Conservation (phyloP, 2,329 filamentous ascomycete species). For the Cryphonectria parasitica region DNA sequence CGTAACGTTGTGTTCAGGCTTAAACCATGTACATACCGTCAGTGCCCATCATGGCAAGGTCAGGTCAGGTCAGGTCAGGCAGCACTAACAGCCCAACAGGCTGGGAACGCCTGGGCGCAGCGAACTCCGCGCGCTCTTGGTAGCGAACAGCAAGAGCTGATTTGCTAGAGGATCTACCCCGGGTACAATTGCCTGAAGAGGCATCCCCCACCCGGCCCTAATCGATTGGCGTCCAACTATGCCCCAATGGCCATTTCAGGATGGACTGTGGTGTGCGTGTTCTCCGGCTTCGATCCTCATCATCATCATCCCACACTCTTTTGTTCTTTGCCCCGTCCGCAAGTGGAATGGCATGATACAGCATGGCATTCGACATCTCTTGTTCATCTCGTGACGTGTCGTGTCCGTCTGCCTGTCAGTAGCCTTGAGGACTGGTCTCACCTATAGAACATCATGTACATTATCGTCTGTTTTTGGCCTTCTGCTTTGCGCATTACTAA, state of each 20-base stretch:
- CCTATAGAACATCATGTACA: not conserved
- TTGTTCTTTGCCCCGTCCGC: not conserved
- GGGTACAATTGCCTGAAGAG: conserved; percentile 13
- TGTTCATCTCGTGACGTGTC: conserved; percentile 14
- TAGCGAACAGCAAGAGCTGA: conserved; percentile 2
- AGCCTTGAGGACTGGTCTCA: not conserved
- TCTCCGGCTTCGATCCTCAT: not conserved
- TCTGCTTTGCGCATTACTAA: not conserved
- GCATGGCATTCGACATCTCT: conserved; percentile 2
- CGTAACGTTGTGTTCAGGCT: conserved; percentile 11
- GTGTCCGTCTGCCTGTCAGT: not conserved
- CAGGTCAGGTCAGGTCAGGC: not conserved
- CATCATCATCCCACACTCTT: not conserved
- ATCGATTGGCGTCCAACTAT: not conserved
- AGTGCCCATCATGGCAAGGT: not conserved
- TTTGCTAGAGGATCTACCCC: not conserved
- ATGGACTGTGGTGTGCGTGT: not conserved
- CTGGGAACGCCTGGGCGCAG: not conserved
- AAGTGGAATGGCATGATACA: not conserved
- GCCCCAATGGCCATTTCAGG: conserved; percentile 1
- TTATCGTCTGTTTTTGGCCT: not conserved
- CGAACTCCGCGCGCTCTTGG: not conserved
- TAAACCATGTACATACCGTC: not conserved
- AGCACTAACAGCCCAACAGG: not conserved
- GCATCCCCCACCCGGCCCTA: conserved; percentile 8